Evolutionary conservation across 345 rosid genomes (phyloP), one percentile per base, ranked within the genome.

Genomic region (Ceriops decandra): DNA sequence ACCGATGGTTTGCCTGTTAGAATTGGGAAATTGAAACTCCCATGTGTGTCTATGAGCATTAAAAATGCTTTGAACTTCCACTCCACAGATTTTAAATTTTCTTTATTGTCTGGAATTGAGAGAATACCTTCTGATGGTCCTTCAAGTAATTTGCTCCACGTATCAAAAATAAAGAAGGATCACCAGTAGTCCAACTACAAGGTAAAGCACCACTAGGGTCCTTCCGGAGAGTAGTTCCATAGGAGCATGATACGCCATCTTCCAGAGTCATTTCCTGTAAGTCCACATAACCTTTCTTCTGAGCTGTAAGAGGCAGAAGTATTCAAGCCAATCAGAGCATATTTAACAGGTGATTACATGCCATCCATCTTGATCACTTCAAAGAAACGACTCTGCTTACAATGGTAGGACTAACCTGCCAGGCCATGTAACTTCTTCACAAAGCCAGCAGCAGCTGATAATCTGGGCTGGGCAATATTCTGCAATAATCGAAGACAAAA

Each of bases 381-480:
- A 33, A 38, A 6, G 20, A 26, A 26, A 51, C 24, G 27, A 71
- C 30, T 30, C 51, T 42, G 65, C 58, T 35, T 36, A 26, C 52
- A 8, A 16, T 46, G 56, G 35, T 46, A 46, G 73, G 54, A 72
- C 82, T 77, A 57, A 84, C 85, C 85, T 31, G 96, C 87, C 52
- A 89, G 82, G 38, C 87, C 96, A 30, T 91, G 99, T 77, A 95
- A 77, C 75, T 86, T 88, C 79, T 85, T 86, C 75, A 89, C 90
- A 4, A 89, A 68, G 63, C 82, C 83, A 68, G 90, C 82, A 24
- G 96, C 89, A 47, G 93, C 74, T 71, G 90, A 68, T 64, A 86
- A 68, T 75, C 82, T 86, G 6, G 85, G 72, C 74, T 77, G 82
- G 30, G 53, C 24, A 2, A 42, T 61, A 52, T 38, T 78, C 83